Conservation (phyloP, 108 stramenopile species). For the Craspedostauros australis region DNA sequence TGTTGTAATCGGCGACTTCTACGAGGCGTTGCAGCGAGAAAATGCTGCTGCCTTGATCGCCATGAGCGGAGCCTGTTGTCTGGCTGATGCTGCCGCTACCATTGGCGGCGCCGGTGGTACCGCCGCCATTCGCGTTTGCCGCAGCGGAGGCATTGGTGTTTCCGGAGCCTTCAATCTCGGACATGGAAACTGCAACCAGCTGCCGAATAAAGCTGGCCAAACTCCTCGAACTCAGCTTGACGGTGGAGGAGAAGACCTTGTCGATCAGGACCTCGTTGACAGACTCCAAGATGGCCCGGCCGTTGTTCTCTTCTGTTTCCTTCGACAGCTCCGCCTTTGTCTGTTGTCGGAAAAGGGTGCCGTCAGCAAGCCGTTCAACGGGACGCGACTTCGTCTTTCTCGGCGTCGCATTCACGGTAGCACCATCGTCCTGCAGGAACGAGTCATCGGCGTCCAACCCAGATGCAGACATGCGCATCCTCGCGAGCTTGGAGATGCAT, state of each 20-base stretch:
- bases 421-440: conserved; percentile 44
- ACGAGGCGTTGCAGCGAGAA: conserved; percentile 96
- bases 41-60: conserved; percentile 77
- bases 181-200: conserved; percentile 77
- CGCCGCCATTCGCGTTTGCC: conserved; percentile 9
- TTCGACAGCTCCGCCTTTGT: conserved; percentile 31
- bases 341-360: conserved; percentile 11
- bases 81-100: conserved; percentile 10
- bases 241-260: conserved; percentile 84
- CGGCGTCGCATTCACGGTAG: conserved; percentile 4
- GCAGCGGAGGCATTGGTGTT: conserved; percentile 51
- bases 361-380: not conserved
- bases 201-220: conserved; percentile 84
- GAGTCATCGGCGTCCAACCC: conserved; percentile 86
- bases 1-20: conserved; percentile 98
- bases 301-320: conserved; percentile 75
- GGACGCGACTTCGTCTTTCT: not conserved
- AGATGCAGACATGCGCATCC: conserved; percentile 72
- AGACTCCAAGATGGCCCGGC: conserved; percentile 68
- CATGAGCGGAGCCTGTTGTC: conserved; percentile 36
- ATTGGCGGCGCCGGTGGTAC: not conserved
- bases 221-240: conserved; percentile 74
- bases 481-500: conserved; percentile 91
- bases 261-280: conserved; percentile 86
- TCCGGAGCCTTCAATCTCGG: conserved; percentile 79